These are phyloP conservation scores for Phalaenopsis aphrodite DNA, from an alignment of 106 monocot genomes.

Conservation along the genomic window DNA sequence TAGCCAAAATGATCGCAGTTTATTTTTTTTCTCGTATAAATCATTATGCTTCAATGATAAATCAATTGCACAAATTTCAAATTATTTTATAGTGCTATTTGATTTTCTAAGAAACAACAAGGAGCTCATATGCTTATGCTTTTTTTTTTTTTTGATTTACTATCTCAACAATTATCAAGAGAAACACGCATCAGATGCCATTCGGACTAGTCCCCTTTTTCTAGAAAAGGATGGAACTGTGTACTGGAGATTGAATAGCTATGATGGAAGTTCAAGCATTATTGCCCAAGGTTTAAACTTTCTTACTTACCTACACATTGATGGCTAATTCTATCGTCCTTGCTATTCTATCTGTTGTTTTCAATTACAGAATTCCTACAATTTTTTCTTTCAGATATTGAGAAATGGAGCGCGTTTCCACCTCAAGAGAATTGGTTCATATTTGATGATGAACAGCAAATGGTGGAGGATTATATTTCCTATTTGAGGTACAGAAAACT, in stretches of 20 bases:
- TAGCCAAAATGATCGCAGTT: background rate
- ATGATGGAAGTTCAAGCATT: conserved; percentile 16
- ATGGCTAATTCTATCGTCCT: background rate
- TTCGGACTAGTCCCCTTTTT: conserved; percentile 38
- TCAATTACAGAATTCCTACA: background rate
- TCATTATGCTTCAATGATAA: background rate
- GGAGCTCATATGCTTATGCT: background rate
- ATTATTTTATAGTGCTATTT: background rate
- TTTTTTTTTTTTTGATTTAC: background rate
- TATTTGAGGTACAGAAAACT: conserved; percentile 24
- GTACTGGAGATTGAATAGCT: conserved; percentile 36
- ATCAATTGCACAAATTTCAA: background rate
- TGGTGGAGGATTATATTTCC: conserved; percentile 32
- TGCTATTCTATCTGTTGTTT: background rate
- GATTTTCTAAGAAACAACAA: background rate
- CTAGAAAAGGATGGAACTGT: conserved; percentile 22
- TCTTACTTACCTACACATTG: background rate
- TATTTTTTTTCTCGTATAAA: background rate
- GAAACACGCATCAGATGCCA: conserved; percentile 23
- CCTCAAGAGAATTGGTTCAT: conserved; percentile 39
- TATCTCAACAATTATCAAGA: conserved; percentile 15
- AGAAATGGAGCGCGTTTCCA: conserved; percentile 14
- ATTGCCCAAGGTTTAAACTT: conserved; percentile 42
- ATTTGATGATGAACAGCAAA: conserved; percentile 30
- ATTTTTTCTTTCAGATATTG: conserved; percentile 25